Evolutionary conservation across 2,329 filamentous ascomycete genomes (phyloP), one percentile per base, ranked within the genome.

Genomic region (Hymenoscyphus fraxineus): DNA sequence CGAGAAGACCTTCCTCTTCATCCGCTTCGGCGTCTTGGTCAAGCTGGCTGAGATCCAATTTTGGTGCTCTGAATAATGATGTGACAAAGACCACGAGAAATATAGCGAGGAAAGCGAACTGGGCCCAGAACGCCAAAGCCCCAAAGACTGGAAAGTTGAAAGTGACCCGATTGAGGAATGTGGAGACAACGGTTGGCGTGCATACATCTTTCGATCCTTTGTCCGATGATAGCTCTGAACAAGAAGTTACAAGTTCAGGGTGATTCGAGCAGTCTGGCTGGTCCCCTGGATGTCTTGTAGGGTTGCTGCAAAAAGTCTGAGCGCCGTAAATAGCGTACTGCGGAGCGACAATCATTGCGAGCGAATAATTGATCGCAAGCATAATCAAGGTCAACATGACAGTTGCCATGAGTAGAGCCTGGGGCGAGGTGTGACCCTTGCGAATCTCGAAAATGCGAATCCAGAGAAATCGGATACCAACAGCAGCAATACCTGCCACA

Each of bases 401-500:
- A 0, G 94, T 97, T 1, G 92, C 91, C 74, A 97, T 87, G 62
- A 99, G 85, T 6, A 99, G 83, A 1, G 94, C 95, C 76, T 98
- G 95, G 0, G 95, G 95, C 0, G 91, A 89, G 0, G 94, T 98
- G 70, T 93, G 88, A 35, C 93, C 92, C 73, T 90, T 92, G 72
- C 92, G 87, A 72, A 99, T 94, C 76, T 90, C 88, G 83, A 98
- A 98, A 73, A 99, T 87, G 65, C 86, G 89, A 71, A 99, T 83
- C 95, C 95, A 99, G 61, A 99, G 85, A 82, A 99, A 97, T 69
- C 95, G 91, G 72, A 99, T 97, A 57, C 95, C 95, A 64, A 97
- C 85, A 0, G 87, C 85, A 3, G 93, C 91, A 61, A 98, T 87
- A 16, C 95, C 95, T 1, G 92, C 86, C 60, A 99, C 88, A 10